Evolutionary conservation across 2,329 filamentous ascomycete species (phyloP).

Genomic region (Leptodontidium sp.): DNA sequence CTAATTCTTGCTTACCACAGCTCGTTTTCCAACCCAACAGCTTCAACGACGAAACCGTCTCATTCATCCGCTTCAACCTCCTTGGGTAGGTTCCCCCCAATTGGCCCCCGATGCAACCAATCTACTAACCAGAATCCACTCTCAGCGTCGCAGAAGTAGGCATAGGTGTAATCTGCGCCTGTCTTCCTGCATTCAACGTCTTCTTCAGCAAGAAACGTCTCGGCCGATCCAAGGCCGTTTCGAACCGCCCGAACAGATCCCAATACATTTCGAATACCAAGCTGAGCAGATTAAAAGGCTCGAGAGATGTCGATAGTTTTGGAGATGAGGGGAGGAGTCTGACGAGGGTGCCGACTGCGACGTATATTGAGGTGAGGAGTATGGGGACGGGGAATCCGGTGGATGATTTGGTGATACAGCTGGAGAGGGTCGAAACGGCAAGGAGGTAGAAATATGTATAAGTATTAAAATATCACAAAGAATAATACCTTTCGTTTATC

Average conservation of each 20-base stretch:
- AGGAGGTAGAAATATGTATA: background rate
- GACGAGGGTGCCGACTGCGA: conserved; percentile 6
- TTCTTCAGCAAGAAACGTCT: conserved; percentile 10
- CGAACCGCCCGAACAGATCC: background rate
- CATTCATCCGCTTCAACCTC: conserved; percentile 29
- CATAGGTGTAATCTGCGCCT: conserved; percentile 20
- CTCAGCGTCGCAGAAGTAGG: conserved; percentile 20
- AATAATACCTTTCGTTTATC: background rate
- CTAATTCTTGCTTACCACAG: background rate
- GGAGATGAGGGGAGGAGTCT: conserved; percentile 7
- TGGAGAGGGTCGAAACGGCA: conserved; percentile 9
- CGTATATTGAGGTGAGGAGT: background rate
- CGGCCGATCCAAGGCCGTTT: background rate
- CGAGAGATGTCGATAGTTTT: conserved; percentile 2
- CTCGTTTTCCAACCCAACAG: conserved; percentile 27
- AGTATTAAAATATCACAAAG: background rate
- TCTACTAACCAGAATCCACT: background rate
- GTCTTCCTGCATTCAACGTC: conserved; percentile 20
- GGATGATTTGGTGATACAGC: conserved; percentile 1
- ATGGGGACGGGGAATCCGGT: background rate
- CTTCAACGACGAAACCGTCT: conserved; percentile 25
- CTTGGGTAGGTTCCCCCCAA: background rate
- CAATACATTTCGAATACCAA: conserved; percentile 16
- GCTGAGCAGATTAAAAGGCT: conserved; percentile 5
- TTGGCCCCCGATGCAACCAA: too few relatives aligned